These are phyloP conservation scores for Suhomyces choctaworum DNA, from an alignment of 1,139 yeast species.

Conservation along the genomic window DNA sequence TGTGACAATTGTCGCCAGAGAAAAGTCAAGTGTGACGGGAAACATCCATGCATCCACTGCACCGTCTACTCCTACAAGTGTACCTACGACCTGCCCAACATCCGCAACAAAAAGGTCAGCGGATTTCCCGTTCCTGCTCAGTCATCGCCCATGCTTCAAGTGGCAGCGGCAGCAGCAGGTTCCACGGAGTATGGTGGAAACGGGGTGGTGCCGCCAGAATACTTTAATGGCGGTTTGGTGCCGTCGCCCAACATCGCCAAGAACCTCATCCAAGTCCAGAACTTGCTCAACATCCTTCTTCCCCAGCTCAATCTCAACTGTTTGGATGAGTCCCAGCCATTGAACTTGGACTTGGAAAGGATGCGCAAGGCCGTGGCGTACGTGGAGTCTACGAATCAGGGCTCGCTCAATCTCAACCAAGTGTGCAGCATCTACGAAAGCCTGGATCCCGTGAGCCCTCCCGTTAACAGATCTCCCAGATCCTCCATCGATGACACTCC, in stretches of 20 bases:
- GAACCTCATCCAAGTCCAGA: constrained; percentile 21
- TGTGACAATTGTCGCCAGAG: constrained; percentile 79
- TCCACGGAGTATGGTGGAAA: constrained; percentile 1
- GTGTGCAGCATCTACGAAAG: constrained; percentile 27
- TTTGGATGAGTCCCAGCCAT: constrained; percentile 31
- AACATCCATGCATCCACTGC: constrained; percentile 84
- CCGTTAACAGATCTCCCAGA: constrained; percentile 9
- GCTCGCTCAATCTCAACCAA: constrained; percentile 17
- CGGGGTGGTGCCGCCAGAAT: constrained; percentile 4
- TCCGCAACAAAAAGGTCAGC: constrained; percentile 48
- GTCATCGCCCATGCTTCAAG: constrained; percentile 18
- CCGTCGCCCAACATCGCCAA: constrained; percentile 15
- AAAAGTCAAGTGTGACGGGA: constrained; percentile 87
- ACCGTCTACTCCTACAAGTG: constrained; percentile 82
- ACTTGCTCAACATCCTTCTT: constrained; percentile 39
- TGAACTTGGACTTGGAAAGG: constrained; percentile 36
- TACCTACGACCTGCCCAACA: constrained; percentile 72
- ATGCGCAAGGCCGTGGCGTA: constrained; percentile 28
- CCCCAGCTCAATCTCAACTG: constrained; percentile 48
- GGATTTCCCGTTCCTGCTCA: constrained; percentile 33
- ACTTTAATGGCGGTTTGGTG: constrained; percentile 1
- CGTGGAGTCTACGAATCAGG: constrained; percentile 23
- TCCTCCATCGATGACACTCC: constrained; percentile 22
- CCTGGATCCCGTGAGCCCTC: constrained; percentile 14
- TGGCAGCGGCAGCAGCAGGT: constrained; percentile 20